Percentiles rank a stretch among this genome's conserved stretches.
phyloP scores from a whole-genome alignment of 257 asterid genomes.

The Handroanthus guayacan region DNA sequence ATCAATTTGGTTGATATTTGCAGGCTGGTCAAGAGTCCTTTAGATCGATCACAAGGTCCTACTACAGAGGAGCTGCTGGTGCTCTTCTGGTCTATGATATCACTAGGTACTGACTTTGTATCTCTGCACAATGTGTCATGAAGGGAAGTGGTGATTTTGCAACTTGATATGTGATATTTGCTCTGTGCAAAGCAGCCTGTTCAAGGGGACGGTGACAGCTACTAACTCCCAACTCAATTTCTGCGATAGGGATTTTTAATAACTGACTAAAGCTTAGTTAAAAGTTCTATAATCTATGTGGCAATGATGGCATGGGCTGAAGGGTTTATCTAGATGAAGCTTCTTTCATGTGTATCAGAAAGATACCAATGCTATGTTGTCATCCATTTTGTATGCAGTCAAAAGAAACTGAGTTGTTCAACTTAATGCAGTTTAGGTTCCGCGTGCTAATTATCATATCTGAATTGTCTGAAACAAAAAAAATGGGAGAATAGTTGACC shows the following conservation, averaged over 20 bases:
- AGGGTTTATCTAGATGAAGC: neutral
- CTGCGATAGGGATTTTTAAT: constrained; percentile 5
- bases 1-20: constrained; percentile 26
- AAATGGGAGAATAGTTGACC: neutral
- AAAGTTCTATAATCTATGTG: neutral
- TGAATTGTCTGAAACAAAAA: neutral
- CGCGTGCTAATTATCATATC: neutral
- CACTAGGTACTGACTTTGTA: constrained; percentile 48
- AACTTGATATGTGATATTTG: constrained; percentile 21
- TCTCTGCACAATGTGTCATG: neutral
- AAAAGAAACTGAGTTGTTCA: neutral
- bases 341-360: neutral
- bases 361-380: neutral
- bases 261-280: constrained; percentile 7
- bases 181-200: constrained; percentile 29
- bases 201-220: constrained; percentile 16
- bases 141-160: constrained; percentile 23
- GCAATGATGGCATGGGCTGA: neutral
- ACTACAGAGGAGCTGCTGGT: constrained; percentile 75
- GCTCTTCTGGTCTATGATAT: constrained; percentile 68
- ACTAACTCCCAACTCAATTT: constrained; percentile 7
- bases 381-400: neutral
- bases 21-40: constrained; percentile 77
- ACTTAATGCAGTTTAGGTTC: neutral
- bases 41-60: constrained; percentile 66